Base-by-base conservation (phyloP, 495 filamentous ascomycete species). In the Halenospora varia region DNA sequence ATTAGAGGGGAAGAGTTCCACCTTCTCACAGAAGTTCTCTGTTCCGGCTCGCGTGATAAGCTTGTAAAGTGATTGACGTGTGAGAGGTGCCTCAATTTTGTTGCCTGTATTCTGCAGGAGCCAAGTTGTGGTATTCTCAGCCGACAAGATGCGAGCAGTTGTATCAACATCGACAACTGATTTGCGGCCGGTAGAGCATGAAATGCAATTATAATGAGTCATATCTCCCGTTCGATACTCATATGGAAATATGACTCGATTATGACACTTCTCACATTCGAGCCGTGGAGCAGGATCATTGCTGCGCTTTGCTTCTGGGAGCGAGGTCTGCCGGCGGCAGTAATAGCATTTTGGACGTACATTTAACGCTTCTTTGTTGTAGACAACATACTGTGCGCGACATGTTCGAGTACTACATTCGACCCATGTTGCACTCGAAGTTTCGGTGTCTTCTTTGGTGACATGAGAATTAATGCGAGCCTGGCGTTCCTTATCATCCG, bases 321-420 rank as follows among this genome's bases (percentile, higher is more conserved):
- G 11, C 4, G 42, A n/a, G 11, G 42, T n/a, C n/a, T 60, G 48
- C 9, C 29, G 51, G 13, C 75, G 70, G 59, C 74, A 79, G 61
- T 74, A 77, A 57, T 73, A 62, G 57, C 76, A 77, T 56, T 79
- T 77, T 15, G 76, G 59, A 3, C 70, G 68, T 15, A 74, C 70
- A 10, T 67, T 68, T 35, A 77, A 62, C 13, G 55, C 56, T 11
- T 72, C 65, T 1, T 61, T 46, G 51, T 69, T 50, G 61, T 77
- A 79, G 20, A 77, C 70, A 8, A 77, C 67, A 59, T 77, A 79
- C 61, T 79, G 76, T 1, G 69, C 75, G 2, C 73, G 63, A 61
- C 76, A 79, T 22, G 63, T 57, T 0, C 48, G 48, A 39, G 68
- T 53, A 20, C 49, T 57, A 60, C 76, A 79, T 55, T 77, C 75